Conservation (phyloP, 2,329 filamentous ascomycete genomes). For the Penicillium sp. region DNA sequence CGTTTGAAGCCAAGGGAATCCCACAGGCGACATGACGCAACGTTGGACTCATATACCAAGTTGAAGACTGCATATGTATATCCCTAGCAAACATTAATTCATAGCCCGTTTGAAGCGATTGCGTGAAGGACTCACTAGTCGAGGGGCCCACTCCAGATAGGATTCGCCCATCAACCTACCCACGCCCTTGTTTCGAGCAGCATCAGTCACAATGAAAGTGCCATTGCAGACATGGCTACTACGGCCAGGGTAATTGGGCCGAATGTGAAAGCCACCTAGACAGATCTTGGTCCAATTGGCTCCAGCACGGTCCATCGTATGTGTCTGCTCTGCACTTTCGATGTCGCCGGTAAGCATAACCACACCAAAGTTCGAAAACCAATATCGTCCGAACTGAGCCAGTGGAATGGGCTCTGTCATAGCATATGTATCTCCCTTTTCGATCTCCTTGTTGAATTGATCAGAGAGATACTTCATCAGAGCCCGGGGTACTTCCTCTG, state of each 20-base stretch:
- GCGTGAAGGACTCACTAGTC: conserved; percentile 45
- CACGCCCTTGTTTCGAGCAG: conserved; percentile 69
- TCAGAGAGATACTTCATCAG: conserved; percentile 75
- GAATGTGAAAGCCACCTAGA: conserved; percentile 88
- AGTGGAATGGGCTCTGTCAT: conserved; percentile 74
- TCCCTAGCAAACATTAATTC: conserved; percentile 51
- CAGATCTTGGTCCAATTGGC: conserved; percentile 77
- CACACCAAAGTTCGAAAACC: conserved; percentile 87
- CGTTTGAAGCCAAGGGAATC: conserved; percentile 89
- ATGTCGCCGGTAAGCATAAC: conserved; percentile 83
- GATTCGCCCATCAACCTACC: conserved; percentile 73
- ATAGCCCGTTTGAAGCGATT: conserved; percentile 33
- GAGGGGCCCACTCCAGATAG: conserved; percentile 74
- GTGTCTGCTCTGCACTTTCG: conserved; percentile 57
- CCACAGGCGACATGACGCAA: conserved; percentile 87
- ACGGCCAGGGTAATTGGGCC: conserved; percentile 87
- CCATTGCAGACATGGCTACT: conserved; percentile 84
- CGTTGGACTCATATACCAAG: conserved; percentile 89
- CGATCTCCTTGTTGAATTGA: conserved; percentile 85
- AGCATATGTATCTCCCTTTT: conserved; percentile 87
- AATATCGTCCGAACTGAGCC: conserved; percentile 76
- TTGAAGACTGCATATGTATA: conserved; percentile 95
- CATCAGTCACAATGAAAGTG: conserved; percentile 72
- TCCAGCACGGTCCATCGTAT: conserved; percentile 50
- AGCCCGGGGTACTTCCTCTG: conserved; percentile 69